Evolutionary conservation across 805 yeast species (phyloP).

Genomic region (Candida suzukii): DNA sequence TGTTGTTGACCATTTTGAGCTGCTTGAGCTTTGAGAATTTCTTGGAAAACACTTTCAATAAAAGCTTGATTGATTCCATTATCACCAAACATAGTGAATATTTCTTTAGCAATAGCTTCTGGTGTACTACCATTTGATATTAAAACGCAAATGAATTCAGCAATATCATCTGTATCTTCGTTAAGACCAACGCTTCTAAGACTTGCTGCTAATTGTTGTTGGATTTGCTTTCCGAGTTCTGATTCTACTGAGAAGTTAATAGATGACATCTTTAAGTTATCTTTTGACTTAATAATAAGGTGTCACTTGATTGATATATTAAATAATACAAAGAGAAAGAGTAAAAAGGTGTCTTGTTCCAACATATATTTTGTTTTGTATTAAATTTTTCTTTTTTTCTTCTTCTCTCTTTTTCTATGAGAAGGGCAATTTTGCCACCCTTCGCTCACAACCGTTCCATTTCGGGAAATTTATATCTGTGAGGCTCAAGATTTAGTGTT

Average conservation of each 20-base stretch:
- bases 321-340: no score
- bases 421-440: no score
- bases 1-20: constrained; percentile 18
- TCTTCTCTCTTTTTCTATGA: no score
- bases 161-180: constrained; percentile 54
- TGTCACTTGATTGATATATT: no score
- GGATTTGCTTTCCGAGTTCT: constrained; percentile 31
- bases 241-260: constrained; percentile 21
- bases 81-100: constrained; percentile 53
- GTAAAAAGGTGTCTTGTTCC: no score
- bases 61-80: constrained; percentile 49
- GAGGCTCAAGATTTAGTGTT: no score
- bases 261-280: constrained; percentile 11
- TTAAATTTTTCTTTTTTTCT: no score
- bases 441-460: no score
- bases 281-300: no score
- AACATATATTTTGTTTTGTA: no score
- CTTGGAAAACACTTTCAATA: constrained; percentile 49
- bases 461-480: no score
- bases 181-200: constrained; percentile 30
- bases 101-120: constrained; percentile 52
- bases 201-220: constrained; percentile 24
- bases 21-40: constrained; percentile 20
- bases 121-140: constrained; percentile 62
- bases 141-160: constrained; percentile 67